These are phyloP conservation scores for Bromus sterilis DNA, from an alignment of 176 grass and related monocot genomes.

Conservation along the genomic window DNA sequence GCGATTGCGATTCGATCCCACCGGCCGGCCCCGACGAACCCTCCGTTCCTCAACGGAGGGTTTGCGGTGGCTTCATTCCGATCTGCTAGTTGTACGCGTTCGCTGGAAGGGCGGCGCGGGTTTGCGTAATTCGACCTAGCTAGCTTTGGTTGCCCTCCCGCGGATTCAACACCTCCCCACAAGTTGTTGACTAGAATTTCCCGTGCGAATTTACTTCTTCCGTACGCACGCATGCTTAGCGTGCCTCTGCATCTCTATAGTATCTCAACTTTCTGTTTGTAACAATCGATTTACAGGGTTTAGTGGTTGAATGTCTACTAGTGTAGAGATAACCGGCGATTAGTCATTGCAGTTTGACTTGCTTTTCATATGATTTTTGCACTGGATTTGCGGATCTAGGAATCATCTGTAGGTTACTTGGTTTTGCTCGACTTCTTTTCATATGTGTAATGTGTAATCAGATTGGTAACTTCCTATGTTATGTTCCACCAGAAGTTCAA, in stretches of 20 bases:
- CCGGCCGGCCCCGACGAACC: neutral
- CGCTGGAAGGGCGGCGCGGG: neutral
- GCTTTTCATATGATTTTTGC: neutral
- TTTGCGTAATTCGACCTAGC: conserved; percentile 17
- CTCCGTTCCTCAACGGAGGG: neutral
- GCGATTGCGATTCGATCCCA: conserved; percentile 14
- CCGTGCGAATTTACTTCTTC: neutral
- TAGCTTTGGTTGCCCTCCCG: neutral
- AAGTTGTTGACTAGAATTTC: neutral
- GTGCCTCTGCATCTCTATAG: neutral
- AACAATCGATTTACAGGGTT: neutral
- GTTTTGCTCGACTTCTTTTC: neutral
- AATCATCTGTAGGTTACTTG: neutral
- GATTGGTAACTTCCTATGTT: neutral
- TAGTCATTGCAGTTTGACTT: neutral
- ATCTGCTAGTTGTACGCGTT: neutral
- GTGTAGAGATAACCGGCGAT: neutral
- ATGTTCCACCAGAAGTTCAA: neutral
- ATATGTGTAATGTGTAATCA: neutral
- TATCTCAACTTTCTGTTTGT: neutral
- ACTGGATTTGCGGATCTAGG: neutral
- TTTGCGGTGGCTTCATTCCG: neutral
- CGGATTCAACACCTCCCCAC: neutral
- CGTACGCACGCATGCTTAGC: neutral
- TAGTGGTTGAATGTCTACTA: neutral